Evolutionary conservation across 768 basidiomycete genomes (phyloP).

Genomic region (Amanita pallidorosea): DNA sequence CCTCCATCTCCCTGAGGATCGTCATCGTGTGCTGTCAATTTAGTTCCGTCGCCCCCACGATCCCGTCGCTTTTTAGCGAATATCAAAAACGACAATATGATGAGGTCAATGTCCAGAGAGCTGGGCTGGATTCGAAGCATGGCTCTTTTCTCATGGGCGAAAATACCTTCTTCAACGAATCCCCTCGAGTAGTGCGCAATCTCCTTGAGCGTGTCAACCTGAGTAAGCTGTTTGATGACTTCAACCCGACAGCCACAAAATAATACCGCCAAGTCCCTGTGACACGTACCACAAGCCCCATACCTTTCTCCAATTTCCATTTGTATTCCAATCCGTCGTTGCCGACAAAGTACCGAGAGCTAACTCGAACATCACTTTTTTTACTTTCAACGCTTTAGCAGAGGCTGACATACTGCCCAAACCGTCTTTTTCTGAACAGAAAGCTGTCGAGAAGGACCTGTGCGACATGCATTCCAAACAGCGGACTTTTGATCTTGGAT

Average conservation of each 20-base stretch:
- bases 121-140: slow-evolving; percentile 36
- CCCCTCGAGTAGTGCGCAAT: slow-evolving; percentile 28
- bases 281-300: slow-evolving; percentile 31
- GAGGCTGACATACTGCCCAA: slow-evolving; percentile 3
- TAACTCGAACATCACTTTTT: slow-evolving; percentile 10
- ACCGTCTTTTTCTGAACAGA: slow-evolving; percentile 7
- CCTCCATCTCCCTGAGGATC: slow-evolving; percentile 30
- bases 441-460: slow-evolving; percentile 4
- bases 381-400: neutral
- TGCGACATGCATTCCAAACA: slow-evolving; percentile 17
- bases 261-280: neutral
- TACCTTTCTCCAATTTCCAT: slow-evolving; percentile 31
- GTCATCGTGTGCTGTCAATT: slow-evolving; percentile 18
- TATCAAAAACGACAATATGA: slow-evolving; percentile 43
- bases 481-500: slow-evolving; percentile 29
- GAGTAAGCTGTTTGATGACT: slow-evolving; percentile 24
- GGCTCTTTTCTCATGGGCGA: slow-evolving; percentile 36
- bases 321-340: slow-evolving; percentile 38
- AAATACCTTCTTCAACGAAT: slow-evolving; percentile 30
- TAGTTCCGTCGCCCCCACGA: slow-evolving; percentile 19
- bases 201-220: slow-evolving; percentile 24
- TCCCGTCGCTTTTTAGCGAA: slow-evolving; percentile 45
- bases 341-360: slow-evolving; percentile 39
- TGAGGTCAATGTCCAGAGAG: slow-evolving; percentile 38
- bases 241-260: neutral